Base-by-base conservation (phyloP, 768 basidiomycete genomes). In the Amanita phalloides region DNA sequence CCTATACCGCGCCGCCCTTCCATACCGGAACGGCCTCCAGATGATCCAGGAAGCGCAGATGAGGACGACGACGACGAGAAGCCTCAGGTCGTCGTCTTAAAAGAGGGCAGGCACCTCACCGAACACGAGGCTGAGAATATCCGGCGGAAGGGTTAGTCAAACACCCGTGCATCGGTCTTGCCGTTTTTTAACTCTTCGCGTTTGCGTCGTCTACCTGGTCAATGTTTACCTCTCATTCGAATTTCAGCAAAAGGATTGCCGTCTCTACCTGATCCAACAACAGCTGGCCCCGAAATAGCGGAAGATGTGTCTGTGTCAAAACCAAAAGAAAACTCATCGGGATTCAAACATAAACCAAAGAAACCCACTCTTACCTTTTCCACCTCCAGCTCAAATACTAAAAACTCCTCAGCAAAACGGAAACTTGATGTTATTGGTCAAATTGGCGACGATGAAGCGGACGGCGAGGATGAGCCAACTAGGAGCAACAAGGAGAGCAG, bases 51-150 rank as follows among this genome's bases (percentile, higher is more conserved):
- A 46, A 86, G 84, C 57, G 86, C 77, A 10, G 81, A 82, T 48
- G 87, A 90, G 53, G 82, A 82, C 53, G 71, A 71, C 3, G 77
- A 63, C 0, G 91, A 92, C 59, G 92, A 94, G 65, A 82, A 77
- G 57, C 92, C 92, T 2, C 88, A 90, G 61, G 81, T 96, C 6
- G 90, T 96, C 3, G 92, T 95, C 7, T 63, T 96, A 57, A 90
- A 79, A 61, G 79, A 85, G 57, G 92, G 93, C 25, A 94, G 90
- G 62, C 93, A 96, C 70, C 72, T 96, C 39, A 80, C 79, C 1
- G 83, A 76, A 55, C 68, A 76, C 50, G 89, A 95, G 60, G 90
- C 75, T 3, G 84, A 89, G 72, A 84, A 88, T 61, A 74, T 87
- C 58, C 73, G 75, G 49, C 77, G 88, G 50, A 80, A 76, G 74